These are phyloP conservation scores for Paraconiothyrium sp. DNA, from an alignment of 2,329 filamentous ascomycete genomes.

Conservation along the genomic window DNA sequence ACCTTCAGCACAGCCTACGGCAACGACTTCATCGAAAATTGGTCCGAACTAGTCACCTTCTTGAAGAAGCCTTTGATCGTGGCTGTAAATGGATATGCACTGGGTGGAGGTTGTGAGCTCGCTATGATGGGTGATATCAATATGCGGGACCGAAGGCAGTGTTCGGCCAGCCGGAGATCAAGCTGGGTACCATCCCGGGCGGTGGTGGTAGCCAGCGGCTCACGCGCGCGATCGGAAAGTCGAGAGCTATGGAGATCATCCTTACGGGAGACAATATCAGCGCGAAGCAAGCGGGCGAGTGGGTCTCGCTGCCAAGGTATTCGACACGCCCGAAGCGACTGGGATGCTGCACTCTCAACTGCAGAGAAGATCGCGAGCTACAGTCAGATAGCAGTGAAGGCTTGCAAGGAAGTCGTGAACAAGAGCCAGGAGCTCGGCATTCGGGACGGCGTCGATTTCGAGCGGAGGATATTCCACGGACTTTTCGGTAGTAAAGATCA, in stretches of 20 bases:
- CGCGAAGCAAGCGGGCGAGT: slow-evolving; percentile 84
- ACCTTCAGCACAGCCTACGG: slow-evolving; percentile 90
- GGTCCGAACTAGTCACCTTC: slow-evolving; percentile 84
- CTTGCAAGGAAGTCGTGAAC: slow-evolving; percentile 97
- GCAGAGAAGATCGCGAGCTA: slow-evolving; percentile 90
- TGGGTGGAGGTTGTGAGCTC: slow-evolving; percentile 95
- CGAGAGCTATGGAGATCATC: slow-evolving; percentile 58
- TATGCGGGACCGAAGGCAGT: slow-evolving; percentile 88
- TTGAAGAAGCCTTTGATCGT: slow-evolving; percentile 95
- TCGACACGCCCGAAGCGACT: slow-evolving; percentile 81
- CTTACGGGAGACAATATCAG: slow-evolving; percentile 72
- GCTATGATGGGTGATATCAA: slow-evolving; percentile 94
- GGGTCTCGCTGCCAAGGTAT: slow-evolving; percentile 87
- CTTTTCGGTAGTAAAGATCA: slow-evolving; percentile 95
- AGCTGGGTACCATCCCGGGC: slow-evolving; percentile 90
- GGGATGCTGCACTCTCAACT: slow-evolving; percentile 79
- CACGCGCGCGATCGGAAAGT: slow-evolving; percentile 69
- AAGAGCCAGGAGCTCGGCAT: slow-evolving; percentile 94
- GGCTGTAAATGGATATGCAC: slow-evolving; percentile 91
- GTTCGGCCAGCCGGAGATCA: slow-evolving; percentile 97
- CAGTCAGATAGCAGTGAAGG: slow-evolving; percentile 86
- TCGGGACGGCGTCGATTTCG: slow-evolving; percentile 91
- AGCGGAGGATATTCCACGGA: slow-evolving; percentile 90
- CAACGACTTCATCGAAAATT: slow-evolving; percentile 91
- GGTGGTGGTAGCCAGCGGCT: slow-evolving; percentile 91